A percentile compares a stretch with the other conserved stretches of the same genome.
phyloP scores from a whole-genome alignment of 1,284 basidiomycete genomes.

The Vanrija sp. region DNA sequence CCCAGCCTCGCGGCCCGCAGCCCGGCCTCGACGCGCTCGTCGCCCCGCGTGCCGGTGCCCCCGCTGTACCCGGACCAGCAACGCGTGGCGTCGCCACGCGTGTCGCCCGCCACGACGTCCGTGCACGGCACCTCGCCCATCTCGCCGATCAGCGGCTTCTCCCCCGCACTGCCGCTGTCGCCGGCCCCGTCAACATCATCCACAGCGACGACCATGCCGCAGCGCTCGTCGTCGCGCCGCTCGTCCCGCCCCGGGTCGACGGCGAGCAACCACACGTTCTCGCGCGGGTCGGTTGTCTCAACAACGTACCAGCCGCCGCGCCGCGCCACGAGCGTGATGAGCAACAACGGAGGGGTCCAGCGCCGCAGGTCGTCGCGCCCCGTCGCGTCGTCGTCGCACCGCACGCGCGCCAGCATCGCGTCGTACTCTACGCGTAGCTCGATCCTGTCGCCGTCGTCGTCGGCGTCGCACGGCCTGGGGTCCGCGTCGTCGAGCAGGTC shows the following conservation, averaged over 20 bases:
- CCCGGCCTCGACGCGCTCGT: background rate
- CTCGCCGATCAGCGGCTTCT: no score
- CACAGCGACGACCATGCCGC: background rate
- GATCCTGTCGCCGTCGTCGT: background rate
- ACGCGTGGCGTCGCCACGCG: no score
- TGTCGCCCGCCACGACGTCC: no score
- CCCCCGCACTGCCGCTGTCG: no score
- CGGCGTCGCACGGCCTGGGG: background rate
- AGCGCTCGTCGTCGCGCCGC: background rate
- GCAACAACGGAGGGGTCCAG: background rate
- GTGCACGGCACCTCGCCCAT: no score
- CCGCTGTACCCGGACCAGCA: no score
- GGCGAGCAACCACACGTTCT: background rate
- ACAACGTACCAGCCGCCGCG: background rate
- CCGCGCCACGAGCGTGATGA: conserved; percentile 1
- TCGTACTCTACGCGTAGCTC: conserved; percentile 6
- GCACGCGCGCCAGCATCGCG: conserved; percentile 11
- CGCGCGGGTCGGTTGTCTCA: background rate
- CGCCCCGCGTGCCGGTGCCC: no score
- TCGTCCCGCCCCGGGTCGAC: conserved; percentile 4
- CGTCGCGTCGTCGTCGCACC: background rate
- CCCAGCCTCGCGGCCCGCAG: background rate
- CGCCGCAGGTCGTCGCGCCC: conserved; percentile 8
- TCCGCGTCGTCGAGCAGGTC: background rate
- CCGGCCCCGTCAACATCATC: background rate